These are phyloP conservation scores for Globisporangium sylvaticum DNA, from an alignment of 352 stramenopile genomes.

Conservation along the genomic window DNA sequence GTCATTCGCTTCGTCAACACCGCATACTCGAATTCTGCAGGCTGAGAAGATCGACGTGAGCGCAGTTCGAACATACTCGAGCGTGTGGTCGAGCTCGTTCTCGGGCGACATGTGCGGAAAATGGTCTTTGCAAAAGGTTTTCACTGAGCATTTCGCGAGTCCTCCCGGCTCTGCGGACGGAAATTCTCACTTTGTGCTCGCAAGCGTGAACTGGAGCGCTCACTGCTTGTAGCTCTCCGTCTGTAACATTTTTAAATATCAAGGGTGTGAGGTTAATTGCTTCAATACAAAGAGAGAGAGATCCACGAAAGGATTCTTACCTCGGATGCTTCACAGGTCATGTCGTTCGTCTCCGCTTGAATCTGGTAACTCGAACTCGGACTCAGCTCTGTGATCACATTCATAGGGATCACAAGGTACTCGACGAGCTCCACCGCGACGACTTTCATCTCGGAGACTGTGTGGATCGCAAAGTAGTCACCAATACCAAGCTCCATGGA, in stretches of 20 bases:
- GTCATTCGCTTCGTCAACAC: constrained; percentile 34
- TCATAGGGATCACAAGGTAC: constrained; percentile 52
- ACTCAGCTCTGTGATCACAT: constrained; percentile 33
- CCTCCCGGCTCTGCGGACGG: constrained; percentile 32
- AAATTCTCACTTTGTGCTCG: constrained; percentile 34
- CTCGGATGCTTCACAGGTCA: constrained; percentile 34
- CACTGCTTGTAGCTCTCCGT: constrained; percentile 76
- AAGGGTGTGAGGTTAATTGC: not conserved
- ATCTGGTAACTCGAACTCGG: constrained; percentile 29
- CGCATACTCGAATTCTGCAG: constrained; percentile 58
- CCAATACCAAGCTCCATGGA: constrained; percentile 64
- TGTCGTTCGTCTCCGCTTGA: constrained; percentile 36
- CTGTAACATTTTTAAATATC: constrained; percentile 13
- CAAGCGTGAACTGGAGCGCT: constrained; percentile 58
- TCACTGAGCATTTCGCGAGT: constrained; percentile 55
- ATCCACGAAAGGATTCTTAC: constrained; percentile 6
- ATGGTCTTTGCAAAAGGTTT: constrained; percentile 73
- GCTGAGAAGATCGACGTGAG: constrained; percentile 56
- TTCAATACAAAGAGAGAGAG: not conserved
- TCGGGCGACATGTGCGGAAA: constrained; percentile 73
- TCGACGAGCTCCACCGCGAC: constrained; percentile 66
- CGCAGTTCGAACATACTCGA: constrained; percentile 61
- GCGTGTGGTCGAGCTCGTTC: constrained; percentile 72
- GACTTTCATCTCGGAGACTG: constrained; percentile 46
- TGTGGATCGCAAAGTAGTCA: constrained; percentile 54